Evolutionary conservation across 495 filamentous ascomycete genomes (phyloP).

Genomic region (Platismatia glauca): DNA sequence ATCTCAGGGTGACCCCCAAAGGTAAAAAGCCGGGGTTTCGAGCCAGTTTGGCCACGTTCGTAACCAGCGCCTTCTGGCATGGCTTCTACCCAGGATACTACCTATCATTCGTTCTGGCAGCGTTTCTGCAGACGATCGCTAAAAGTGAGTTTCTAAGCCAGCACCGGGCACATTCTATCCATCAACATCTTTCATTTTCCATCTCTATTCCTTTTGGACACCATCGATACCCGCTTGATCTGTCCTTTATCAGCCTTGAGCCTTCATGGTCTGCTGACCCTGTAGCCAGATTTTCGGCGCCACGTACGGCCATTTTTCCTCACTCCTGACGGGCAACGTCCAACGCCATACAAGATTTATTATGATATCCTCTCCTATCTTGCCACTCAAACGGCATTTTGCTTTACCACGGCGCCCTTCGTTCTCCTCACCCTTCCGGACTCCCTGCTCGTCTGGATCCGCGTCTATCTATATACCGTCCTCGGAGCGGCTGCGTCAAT

Average conservation of each 20-base stretch:
- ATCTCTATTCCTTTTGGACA: background rate
- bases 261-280: background rate
- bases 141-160: conserved; percentile 59
- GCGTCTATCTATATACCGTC: conserved; percentile 83
- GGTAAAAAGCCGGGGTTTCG: conserved; percentile 96
- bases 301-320: conserved; percentile 90
- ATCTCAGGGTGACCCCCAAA: conserved; percentile 87
- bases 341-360: conserved; percentile 64
- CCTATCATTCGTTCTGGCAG: conserved; percentile 76
- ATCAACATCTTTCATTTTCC: background rate
- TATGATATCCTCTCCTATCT: conserved; percentile 80
- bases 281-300: conserved; percentile 65
- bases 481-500: conserved; percentile 54
- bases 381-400: conserved; percentile 72
- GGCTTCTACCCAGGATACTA: conserved; percentile 98
- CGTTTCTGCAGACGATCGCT: conserved; percentile 83
- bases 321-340: conserved; percentile 54
- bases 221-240: background rate
- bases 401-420: conserved; percentile 76
- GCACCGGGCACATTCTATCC: background rate
- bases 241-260: background rate
- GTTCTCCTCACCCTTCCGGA: conserved; percentile 61
- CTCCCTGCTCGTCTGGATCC: conserved; percentile 64
- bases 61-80: conserved; percentile 93
- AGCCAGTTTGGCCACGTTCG: conserved; percentile 88